Percentiles rank a stretch among this genome's conserved stretches.
These are phyloP conservation scores for Chrysanthemum makinoi DNA, from an alignment of 129 eudicot genomes.

Conservation along the genomic window DNA sequence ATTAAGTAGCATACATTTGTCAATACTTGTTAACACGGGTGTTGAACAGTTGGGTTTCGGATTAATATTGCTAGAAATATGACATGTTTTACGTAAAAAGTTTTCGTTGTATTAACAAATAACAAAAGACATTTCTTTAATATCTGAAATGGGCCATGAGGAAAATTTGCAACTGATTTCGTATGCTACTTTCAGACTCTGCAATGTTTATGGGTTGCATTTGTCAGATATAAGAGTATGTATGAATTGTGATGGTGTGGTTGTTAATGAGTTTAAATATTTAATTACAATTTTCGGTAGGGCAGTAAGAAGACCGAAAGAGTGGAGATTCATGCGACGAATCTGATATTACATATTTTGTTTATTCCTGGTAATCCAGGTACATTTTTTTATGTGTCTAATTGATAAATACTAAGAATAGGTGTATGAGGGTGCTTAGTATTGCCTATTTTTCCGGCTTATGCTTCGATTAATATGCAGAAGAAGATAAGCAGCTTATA, in stretches of 20 bases:
- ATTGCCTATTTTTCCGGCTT: too few relatives aligned
- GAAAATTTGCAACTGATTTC: slow-evolving; percentile 4
- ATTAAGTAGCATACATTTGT: too few relatives aligned
- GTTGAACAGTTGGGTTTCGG: too few relatives aligned
- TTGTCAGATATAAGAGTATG: background rate
- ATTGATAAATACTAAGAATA: too few relatives aligned
- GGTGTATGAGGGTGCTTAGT: too few relatives aligned
- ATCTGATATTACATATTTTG: slow-evolving; percentile 58
- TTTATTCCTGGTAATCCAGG: slow-evolving; percentile 98
- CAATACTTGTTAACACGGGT: too few relatives aligned
- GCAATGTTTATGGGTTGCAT: slow-evolving; percentile 64
- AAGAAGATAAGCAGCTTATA: too few relatives aligned
- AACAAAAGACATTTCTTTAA: background rate
- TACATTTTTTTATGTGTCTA: background rate
- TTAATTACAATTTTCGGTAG: slow-evolving; percentile 3
- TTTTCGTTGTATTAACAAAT: too few relatives aligned
- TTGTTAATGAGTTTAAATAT: background rate
- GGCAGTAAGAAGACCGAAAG: slow-evolving; percentile 58
- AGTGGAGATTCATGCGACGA: slow-evolving; percentile 55
- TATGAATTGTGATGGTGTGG: background rate
- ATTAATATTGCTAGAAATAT: too few relatives aligned
- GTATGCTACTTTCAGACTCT: slow-evolving; percentile 44
- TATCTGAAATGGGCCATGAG: slow-evolving; percentile 39
- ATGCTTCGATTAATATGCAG: too few relatives aligned
- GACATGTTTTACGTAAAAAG: too few relatives aligned